A percentile compares a stretch with the other conserved stretches of the same genome.
phyloP scores from a whole-genome alignment of 345 rosid species.

The Gynandropsis gynandra region DNA sequence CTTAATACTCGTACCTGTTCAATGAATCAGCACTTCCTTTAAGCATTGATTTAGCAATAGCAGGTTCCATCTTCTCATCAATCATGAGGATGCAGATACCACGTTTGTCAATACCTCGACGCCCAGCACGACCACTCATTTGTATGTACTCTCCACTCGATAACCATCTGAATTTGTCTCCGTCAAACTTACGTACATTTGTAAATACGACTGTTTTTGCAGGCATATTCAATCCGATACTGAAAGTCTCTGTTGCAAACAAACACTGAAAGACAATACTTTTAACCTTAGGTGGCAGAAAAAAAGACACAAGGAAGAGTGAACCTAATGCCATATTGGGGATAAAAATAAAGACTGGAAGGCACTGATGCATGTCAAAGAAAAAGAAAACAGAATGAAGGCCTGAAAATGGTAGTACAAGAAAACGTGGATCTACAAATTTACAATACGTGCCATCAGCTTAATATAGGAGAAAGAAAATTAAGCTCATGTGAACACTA shows the following conservation, averaged over 20 bases:
- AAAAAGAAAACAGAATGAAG: no score
- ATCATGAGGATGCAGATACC: conserved; percentile 96
- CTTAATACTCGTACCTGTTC: conserved; percentile 57
- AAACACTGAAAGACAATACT: conserved; percentile 55
- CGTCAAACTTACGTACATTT: conserved; percentile 97
- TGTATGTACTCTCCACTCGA: conserved; percentile 97
- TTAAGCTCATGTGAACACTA: no score
- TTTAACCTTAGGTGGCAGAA: conserved; percentile 23
- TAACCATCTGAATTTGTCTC: conserved; percentile 97
- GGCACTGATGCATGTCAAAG: conserved; percentile 9
- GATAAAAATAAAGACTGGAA: background rate
- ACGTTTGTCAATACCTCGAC: conserved; percentile 94
- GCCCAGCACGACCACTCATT: conserved; percentile 99
- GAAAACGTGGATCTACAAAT: no score
- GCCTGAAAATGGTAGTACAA: no score
- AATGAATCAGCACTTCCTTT: conserved; percentile 95
- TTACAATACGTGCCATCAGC: no score
- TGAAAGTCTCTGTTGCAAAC: conserved; percentile 99
- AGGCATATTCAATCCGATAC: conserved; percentile 98
- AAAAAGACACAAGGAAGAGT: conserved; percentile 5
- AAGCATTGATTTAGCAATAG: conserved; percentile 88
- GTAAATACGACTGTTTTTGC: conserved; percentile 98
- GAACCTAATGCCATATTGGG: background rate
- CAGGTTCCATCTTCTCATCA: conserved; percentile 93
- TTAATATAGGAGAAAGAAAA: no score